These are phyloP conservation scores for Jackrogersella multiformis DNA, from an alignment of 495 filamentous ascomycete species.

Conservation along the genomic window DNA sequence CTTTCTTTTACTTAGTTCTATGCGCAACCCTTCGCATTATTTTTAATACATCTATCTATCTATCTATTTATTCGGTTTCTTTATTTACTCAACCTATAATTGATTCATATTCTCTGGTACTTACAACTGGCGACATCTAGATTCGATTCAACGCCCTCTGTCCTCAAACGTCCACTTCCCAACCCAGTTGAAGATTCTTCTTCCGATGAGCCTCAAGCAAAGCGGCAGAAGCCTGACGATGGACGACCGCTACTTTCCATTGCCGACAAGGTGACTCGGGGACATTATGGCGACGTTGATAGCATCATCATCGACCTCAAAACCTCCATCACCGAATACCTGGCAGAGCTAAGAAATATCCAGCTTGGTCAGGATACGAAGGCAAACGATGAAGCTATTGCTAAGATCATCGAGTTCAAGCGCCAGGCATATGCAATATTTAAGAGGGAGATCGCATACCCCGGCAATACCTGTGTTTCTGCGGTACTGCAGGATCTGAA, in stretches of 20 bases:
- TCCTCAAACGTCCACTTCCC: constrained; percentile 58
- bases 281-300: constrained; percentile 56
- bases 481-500: constrained; percentile 32
- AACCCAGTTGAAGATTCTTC: constrained; percentile 41
- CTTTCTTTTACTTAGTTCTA: not conserved
- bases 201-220: constrained; percentile 54
- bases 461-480: constrained; percentile 30
- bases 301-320: constrained; percentile 58
- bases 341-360: constrained; percentile 50
- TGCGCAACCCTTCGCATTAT: not conserved
- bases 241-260: constrained; percentile 47
- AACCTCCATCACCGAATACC: constrained; percentile 48
- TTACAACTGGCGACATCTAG: constrained; percentile 46
- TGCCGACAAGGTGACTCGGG: constrained; percentile 55
- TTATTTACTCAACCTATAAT: not conserved
- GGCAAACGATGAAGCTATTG: constrained; percentile 46
- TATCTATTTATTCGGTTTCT: too few species aligned
- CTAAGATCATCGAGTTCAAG: constrained; percentile 53
- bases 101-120: constrained; percentile 19
- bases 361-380: constrained; percentile 31
- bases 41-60: not conserved
- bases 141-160: constrained; percentile 52
- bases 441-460: constrained; percentile 53
- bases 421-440: constrained; percentile 53
- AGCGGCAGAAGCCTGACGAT: constrained; percentile 57